phyloP scores from a whole-genome alignment of 2,329 filamentous ascomycete genomes.

The Sporothrix luriei region DNA sequence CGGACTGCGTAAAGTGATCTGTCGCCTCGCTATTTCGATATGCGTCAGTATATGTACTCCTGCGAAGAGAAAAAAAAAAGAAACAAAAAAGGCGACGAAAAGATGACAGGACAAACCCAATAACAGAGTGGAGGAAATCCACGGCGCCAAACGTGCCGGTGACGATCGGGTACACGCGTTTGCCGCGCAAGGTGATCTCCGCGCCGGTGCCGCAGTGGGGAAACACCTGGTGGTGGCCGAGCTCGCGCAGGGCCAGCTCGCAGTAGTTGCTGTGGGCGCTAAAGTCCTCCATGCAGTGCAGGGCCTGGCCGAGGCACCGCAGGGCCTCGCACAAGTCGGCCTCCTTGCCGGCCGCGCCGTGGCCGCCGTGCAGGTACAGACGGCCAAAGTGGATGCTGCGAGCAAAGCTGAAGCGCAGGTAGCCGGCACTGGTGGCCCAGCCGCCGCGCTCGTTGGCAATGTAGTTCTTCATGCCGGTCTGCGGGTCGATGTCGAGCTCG shows the following conservation, averaged over 20 bases:
- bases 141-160: slow-evolving; percentile 79
- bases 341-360: slow-evolving; percentile 65
- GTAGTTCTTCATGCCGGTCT: slow-evolving; percentile 98
- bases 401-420: slow-evolving; percentile 73
- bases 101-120: slow-evolving; percentile 44
- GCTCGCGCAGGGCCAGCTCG: slow-evolving; percentile 73
- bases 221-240: slow-evolving; percentile 70
- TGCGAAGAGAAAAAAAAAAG: not conserved
- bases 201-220: slow-evolving; percentile 70
- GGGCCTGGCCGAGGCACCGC: slow-evolving; percentile 72
- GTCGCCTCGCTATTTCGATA: slow-evolving; percentile 61
- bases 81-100: not conserved
- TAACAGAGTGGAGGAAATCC: slow-evolving; percentile 79
- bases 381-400: slow-evolving; percentile 77
- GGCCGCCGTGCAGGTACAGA: slow-evolving; percentile 68
- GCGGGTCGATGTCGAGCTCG: slow-evolving; percentile 72
- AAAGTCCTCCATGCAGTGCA: slow-evolving; percentile 79
- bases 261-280: slow-evolving; percentile 83
- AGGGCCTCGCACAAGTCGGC: slow-evolving; percentile 79
- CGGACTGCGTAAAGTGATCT: slow-evolving; percentile 82
- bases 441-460: slow-evolving; percentile 86
- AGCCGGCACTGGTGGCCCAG: slow-evolving; percentile 89
- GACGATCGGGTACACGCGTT: slow-evolving; percentile 71
- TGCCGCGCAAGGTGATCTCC: slow-evolving; percentile 67
- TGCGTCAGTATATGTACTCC: not conserved